These are phyloP conservation scores for Trebouxiophyceae sp. DNA, from an alignment of 163 green algal genomes.

Conservation along the genomic window DNA sequence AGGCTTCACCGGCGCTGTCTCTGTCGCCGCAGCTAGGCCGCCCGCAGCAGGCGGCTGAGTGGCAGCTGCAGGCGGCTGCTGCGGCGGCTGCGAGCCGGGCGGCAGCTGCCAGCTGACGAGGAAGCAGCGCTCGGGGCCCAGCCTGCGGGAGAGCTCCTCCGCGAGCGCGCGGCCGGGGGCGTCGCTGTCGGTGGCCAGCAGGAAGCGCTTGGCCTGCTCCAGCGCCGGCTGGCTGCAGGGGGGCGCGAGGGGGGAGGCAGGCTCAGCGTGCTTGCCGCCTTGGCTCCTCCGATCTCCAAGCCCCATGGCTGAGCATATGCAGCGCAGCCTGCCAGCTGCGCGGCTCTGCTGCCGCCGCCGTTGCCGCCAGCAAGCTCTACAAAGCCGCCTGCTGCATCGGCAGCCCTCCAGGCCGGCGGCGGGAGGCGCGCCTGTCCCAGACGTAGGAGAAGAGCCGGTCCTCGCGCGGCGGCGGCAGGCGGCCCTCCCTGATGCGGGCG, in stretches of 20 bases:
- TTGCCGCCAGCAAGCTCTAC: too few relatives aligned
- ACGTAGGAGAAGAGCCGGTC: slow-evolving; percentile 78
- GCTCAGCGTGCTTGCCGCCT: too few relatives aligned
- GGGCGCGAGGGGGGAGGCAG: neutral
- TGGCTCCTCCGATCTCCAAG: too few relatives aligned
- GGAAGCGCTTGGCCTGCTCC: slow-evolving; percentile 42
- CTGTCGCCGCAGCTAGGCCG: too few relatives aligned
- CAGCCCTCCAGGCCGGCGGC: too few relatives aligned
- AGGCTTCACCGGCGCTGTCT: neutral
- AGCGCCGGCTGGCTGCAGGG: slow-evolving; percentile 37
- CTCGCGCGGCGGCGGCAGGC: slow-evolving; percentile 18
- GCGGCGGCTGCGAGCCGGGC: too few relatives aligned
- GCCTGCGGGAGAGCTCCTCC: slow-evolving; percentile 64
- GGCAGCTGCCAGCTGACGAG: slow-evolving; percentile 51
- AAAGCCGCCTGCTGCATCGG: too few relatives aligned
- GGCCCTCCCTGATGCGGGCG: slow-evolving; percentile 3
- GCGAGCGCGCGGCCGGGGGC: slow-evolving; percentile 63
- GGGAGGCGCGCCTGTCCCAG: slow-evolving; percentile 52
- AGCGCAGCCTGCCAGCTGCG: too few relatives aligned
- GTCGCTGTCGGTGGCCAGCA: slow-evolving; percentile 72
- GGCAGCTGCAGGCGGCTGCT: neutral
- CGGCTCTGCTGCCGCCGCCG: too few relatives aligned
- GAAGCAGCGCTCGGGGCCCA: slow-evolving; percentile 70
- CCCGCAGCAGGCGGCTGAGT: neutral
- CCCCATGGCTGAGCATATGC: too few relatives aligned